Percentiles rank a stretch among this genome's conserved stretches.
These are phyloP conservation scores for Cenchrus purpureus DNA, from an alignment of 176 grass and related monocot genomes.

Conservation along the genomic window DNA sequence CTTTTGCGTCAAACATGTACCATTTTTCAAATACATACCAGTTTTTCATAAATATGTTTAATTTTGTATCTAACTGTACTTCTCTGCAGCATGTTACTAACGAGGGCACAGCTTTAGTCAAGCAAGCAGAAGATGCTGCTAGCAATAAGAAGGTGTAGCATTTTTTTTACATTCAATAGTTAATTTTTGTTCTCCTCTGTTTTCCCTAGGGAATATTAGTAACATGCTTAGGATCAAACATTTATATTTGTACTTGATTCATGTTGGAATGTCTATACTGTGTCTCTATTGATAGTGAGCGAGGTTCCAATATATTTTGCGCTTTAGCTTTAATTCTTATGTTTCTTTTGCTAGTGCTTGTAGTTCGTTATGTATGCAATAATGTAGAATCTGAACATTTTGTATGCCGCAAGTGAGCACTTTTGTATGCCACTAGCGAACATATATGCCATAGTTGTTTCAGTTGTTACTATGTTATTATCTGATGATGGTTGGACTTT, in stretches of 20 bases:
- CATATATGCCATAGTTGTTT: not conserved
- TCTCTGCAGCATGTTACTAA: conserved; percentile 83
- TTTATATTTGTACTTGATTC: conserved; percentile 5
- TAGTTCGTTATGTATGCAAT: not conserved
- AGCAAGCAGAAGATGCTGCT: conserved; percentile 95
- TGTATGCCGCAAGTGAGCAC: not conserved
- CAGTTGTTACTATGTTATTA: not conserved
- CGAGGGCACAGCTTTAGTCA: conserved; percentile 82
- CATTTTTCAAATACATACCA: not conserved
- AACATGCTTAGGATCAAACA: not conserved
- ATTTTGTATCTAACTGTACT: conserved; percentile 14
- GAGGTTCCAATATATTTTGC: not conserved
- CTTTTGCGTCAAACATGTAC: not conserved
- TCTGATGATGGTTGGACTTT: not conserved
- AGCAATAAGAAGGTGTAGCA: conserved; percentile 73
- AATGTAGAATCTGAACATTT: not conserved
- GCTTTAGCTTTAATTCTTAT: not conserved
- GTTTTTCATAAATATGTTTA: conserved; percentile 19
- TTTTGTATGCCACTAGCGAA: not conserved
- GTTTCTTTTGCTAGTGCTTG: not conserved
- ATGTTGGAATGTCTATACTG: not conserved
- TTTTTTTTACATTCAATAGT: conserved; percentile 5
- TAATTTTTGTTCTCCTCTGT: conserved; percentile 1
- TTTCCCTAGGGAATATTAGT: not conserved
- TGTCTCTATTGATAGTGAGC: not conserved